phyloP scores from a whole-genome alignment of 1,139 yeast species.

The Geotrichum aggregatum region DNA sequence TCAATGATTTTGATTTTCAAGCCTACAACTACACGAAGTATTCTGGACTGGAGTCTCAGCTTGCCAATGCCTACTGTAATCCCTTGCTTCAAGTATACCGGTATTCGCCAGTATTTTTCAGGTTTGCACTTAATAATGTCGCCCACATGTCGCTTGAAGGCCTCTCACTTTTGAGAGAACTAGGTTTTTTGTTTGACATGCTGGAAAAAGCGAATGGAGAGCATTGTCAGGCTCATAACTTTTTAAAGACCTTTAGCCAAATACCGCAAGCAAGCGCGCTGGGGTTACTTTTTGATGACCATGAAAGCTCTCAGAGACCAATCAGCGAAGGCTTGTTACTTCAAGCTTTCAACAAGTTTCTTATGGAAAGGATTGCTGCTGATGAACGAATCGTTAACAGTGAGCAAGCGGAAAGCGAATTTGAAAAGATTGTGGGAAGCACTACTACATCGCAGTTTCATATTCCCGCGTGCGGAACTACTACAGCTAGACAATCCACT shows the following conservation, averaged over 20 bases:
- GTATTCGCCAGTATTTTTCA: slow-evolving; percentile 68
- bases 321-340: slow-evolving; percentile 40
- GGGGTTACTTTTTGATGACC: slow-evolving; percentile 52
- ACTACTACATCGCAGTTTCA: slow-evolving; percentile 7
- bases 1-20: slow-evolving; percentile 87
- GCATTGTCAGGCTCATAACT: slow-evolving; percentile 69
- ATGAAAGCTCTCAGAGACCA: slow-evolving; percentile 19
- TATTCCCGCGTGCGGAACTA: slow-evolving; percentile 13
- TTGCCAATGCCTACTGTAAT: slow-evolving; percentile 77
- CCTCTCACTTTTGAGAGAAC: slow-evolving; percentile 60
- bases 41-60: slow-evolving; percentile 87
- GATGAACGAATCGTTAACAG: slow-evolving; percentile 40
- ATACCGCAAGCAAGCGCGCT: slow-evolving; percentile 40
- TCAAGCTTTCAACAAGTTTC: slow-evolving; percentile 56
- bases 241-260: slow-evolving; percentile 49
- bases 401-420: slow-evolving; percentile 5
- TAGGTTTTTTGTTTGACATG: slow-evolving; percentile 91
- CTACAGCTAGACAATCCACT: slow-evolving; percentile 6
- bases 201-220: slow-evolving; percentile 72
- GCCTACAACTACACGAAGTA: slow-evolving; percentile 76
- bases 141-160: slow-evolving; percentile 39
- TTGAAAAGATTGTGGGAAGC: slow-evolving; percentile 20
- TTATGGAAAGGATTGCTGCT: slow-evolving; percentile 48
- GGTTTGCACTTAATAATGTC: slow-evolving; percentile 54
- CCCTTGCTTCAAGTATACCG: slow-evolving; percentile 78